A percentile compares a stretch with the other conserved stretches of the same genome.
phyloP scores from a whole-genome alignment of 192 early-diverging fungal species.

The Pilobolus umbonatus region DNA sequence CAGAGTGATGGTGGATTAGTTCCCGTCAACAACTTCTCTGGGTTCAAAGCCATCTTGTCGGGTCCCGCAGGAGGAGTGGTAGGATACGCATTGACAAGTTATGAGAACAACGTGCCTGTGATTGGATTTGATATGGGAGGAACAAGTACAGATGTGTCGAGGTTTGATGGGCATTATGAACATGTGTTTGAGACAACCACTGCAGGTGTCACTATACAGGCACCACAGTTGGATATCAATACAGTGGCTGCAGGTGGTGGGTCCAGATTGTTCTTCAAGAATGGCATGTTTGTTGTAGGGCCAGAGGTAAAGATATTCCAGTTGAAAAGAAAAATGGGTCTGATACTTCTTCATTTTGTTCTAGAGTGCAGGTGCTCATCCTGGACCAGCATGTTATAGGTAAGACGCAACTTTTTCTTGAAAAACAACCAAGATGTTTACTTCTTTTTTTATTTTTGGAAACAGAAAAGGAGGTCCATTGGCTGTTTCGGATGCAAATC shows the following conservation, averaged over 20 bases:
- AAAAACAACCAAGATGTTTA: not conserved
- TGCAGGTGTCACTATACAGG: constrained; percentile 87
- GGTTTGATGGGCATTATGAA: constrained; percentile 84
- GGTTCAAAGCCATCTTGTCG: constrained; percentile 87
- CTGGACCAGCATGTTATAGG: constrained; percentile 96
- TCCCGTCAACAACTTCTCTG: constrained; percentile 79
- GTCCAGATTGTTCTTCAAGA: constrained; percentile 86
- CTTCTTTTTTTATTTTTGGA: constrained; percentile 24
- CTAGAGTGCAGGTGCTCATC: constrained; percentile 86
- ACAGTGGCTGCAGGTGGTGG: constrained; percentile 97
- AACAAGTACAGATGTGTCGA: constrained; percentile 86
- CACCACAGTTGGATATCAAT: constrained; percentile 94
- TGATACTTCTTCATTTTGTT: not conserved
- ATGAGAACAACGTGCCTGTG: constrained; percentile 50
- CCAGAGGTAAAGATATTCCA: constrained; percentile 50
- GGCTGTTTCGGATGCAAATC: constrained; percentile 92
- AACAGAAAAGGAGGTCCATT: constrained; percentile 89
- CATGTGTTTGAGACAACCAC: constrained; percentile 95
- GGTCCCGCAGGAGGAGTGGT: constrained; percentile 96
- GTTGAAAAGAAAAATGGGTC: not conserved
- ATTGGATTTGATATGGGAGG: constrained; percentile 99
- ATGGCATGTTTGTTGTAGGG: constrained; percentile 92
- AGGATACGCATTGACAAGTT: constrained; percentile 56
- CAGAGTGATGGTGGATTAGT: constrained; percentile 94
- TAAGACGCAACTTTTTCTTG: constrained; percentile 22